Conservation (phyloP, 805 yeast species). For the Nakazawaea pomicola region DNA sequence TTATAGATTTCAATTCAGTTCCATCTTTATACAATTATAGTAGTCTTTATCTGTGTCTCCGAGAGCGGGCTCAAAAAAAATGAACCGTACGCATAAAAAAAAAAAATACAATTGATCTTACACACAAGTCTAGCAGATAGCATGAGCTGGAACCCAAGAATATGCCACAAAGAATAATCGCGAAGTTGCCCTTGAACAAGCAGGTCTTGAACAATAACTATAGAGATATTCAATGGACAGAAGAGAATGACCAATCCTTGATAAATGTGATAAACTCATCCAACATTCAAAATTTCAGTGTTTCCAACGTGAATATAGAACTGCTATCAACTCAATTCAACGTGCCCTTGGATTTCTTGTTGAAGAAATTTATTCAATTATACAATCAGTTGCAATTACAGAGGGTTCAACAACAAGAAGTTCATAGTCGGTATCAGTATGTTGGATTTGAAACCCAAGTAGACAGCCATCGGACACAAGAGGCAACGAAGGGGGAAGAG, state of each 20-base stretch:
- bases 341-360: conserved; percentile 11
- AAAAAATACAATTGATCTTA: too few species aligned
- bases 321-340: conserved; percentile 5
- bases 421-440: too few species aligned
- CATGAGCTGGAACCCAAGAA: too few species aligned
- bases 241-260: conserved; percentile 3
- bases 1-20: too few species aligned
- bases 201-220: conserved; percentile 9
- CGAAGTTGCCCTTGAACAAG: conserved; percentile 10
- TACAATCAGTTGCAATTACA: conserved; percentile 5
- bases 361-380: conserved; percentile 6
- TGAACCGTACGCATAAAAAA: too few species aligned
- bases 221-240: conserved; percentile 6
- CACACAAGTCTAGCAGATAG: too few species aligned
- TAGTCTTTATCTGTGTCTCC: too few species aligned
- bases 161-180: conserved; percentile 3
- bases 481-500: background rate
- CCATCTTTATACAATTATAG: too few species aligned
- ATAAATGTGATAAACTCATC: background rate
- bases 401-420: background rate
- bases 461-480: too few species aligned
- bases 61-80: too few species aligned
- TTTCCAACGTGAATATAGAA: conserved; percentile 2
- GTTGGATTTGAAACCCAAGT: too few species aligned
- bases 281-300: background rate